Conservation (phyloP, 1,284 basidiomycete genomes). For the Ceratobasidium sp. region DNA sequence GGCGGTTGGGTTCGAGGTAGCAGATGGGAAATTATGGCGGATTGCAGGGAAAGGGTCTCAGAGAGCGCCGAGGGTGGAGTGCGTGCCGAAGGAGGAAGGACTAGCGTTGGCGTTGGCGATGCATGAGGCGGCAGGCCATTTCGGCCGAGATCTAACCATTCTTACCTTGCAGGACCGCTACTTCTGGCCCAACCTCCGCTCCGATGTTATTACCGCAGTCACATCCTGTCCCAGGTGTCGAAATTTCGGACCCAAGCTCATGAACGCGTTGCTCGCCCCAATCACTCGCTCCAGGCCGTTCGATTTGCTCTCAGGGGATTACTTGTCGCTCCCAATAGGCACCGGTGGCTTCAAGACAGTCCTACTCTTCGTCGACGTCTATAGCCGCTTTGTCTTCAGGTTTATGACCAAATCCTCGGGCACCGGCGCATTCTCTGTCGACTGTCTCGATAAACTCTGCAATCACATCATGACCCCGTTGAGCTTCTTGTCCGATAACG, state of each 20-base stretch:
- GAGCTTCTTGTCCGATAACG: conserved; percentile 54
- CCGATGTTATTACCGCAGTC: conserved; percentile 27
- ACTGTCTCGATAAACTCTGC: conserved; percentile 48
- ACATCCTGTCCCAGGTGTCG: conserved; percentile 33
- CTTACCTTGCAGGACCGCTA: conserved; percentile 12
- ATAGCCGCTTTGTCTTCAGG: conserved; percentile 29
- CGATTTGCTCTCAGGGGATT: conserved; percentile 40
- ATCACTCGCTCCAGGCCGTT: conserved; percentile 34
- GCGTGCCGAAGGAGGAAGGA: conserved; percentile 47
- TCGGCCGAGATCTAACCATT: conserved; percentile 37
- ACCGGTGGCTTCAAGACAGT: conserved; percentile 35
- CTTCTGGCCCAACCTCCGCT: conserved; percentile 42
- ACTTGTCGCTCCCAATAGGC: conserved; percentile 38
- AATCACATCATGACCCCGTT: conserved; percentile 48
- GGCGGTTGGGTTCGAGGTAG: conserved; percentile 38
- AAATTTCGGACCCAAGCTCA: conserved; percentile 40
- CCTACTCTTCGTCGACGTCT: conserved; percentile 38
- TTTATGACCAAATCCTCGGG: conserved; percentile 47
- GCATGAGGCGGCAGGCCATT: conserved; percentile 33
- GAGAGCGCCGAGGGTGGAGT: conserved; percentile 45
- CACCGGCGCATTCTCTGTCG: conserved; percentile 48
- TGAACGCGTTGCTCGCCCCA: conserved; percentile 20
- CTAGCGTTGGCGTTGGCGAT: conserved; percentile 4
- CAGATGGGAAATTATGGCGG: conserved; percentile 42
- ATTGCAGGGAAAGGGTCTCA: conserved; percentile 26